Conservation (phyloP, 768 basidiomycete species). For the Collybiopsis confluens region DNA sequence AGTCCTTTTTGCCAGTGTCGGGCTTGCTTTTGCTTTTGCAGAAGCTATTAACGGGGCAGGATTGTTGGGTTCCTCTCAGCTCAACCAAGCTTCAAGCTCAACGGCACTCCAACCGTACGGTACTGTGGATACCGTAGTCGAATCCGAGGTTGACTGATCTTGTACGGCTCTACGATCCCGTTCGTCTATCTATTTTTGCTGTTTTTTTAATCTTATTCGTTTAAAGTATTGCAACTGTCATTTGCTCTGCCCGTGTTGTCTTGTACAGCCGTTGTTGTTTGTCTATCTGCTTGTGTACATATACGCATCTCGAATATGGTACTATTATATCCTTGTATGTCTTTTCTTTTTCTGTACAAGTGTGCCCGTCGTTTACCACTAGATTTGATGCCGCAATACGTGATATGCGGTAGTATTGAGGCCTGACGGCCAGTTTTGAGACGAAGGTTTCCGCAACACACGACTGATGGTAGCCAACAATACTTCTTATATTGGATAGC, state of each 20-base stretch:
- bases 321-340: not conserved
- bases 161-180: not conserved
- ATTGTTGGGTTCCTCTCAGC: not conserved
- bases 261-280: not conserved
- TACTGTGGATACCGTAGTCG: not conserved
- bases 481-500: too few species aligned
- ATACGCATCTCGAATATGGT: not conserved
- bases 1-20: slow-evolving; percentile 48
- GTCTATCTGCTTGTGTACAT: not conserved
- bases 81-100: not conserved
- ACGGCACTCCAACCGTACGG: not conserved
- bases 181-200: not conserved
- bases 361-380: too few species aligned
- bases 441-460: too few species aligned
- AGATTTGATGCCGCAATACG: too few species aligned
- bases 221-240: not conserved
- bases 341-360: too few species aligned
- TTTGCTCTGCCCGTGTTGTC: not conserved
- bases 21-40: slow-evolving; percentile 63
- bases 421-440: too few species aligned
- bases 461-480: too few species aligned
- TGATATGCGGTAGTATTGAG: too few species aligned
- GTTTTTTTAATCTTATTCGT: not conserved
- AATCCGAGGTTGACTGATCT: slow-evolving; percentile 2
- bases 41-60: slow-evolving; percentile 41